Percentiles rank a stretch among this genome's conserved stretches.
Evolutionary conservation across 1,284 basidiomycete genomes (phyloP).

Genomic region (Cystobasidium pallidum): DNA sequence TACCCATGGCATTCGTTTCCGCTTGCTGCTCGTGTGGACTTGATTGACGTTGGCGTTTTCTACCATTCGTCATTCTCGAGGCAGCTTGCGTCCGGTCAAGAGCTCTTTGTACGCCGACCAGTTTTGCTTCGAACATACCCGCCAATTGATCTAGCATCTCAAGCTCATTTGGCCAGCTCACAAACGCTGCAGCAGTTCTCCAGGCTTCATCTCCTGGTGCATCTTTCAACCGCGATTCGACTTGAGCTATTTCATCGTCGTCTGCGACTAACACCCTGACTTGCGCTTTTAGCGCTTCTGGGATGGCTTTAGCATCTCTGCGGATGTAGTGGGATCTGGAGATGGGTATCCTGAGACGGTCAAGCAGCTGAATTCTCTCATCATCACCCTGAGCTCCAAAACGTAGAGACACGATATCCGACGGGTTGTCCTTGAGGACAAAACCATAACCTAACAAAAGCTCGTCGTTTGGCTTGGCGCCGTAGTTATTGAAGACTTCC

Average conservation of each 20-base stretch:
- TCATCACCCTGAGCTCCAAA: slow-evolving; percentile 59
- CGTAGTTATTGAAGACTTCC: slow-evolving; percentile 86
- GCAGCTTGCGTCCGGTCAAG: slow-evolving; percentile 1
- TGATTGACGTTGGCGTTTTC: slow-evolving; percentile 16
- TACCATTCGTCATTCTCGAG: background rate
- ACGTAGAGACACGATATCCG: slow-evolving; percentile 79
- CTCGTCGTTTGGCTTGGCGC: slow-evolving; percentile 80
- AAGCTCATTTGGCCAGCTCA: slow-evolving; percentile 51
- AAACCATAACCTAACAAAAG: slow-evolving; percentile 88
- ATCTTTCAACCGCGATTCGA: slow-evolving; percentile 58
- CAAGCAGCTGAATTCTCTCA: slow-evolving; percentile 33
- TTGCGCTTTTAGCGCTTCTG: slow-evolving; percentile 49
- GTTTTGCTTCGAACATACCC: slow-evolving; percentile 52
- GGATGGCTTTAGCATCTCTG: slow-evolving; percentile 19
- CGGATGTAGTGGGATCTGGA: slow-evolving; percentile 33
- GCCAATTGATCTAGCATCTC: slow-evolving; percentile 57
- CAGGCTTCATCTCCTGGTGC: slow-evolving; percentile 66
- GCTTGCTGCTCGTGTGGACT: background rate
- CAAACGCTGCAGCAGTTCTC: slow-evolving; percentile 61
- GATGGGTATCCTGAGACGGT: slow-evolving; percentile 25
- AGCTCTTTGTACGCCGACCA: slow-evolving; percentile 14
- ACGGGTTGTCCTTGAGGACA: slow-evolving; percentile 70
- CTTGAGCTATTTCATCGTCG: slow-evolving; percentile 62
- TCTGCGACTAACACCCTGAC: slow-evolving; percentile 50
- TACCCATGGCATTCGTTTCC: background rate